Evolutionary conservation across 2,329 filamentous ascomycete species (phyloP).

Genomic region (Ophiobolus disseminans): DNA sequence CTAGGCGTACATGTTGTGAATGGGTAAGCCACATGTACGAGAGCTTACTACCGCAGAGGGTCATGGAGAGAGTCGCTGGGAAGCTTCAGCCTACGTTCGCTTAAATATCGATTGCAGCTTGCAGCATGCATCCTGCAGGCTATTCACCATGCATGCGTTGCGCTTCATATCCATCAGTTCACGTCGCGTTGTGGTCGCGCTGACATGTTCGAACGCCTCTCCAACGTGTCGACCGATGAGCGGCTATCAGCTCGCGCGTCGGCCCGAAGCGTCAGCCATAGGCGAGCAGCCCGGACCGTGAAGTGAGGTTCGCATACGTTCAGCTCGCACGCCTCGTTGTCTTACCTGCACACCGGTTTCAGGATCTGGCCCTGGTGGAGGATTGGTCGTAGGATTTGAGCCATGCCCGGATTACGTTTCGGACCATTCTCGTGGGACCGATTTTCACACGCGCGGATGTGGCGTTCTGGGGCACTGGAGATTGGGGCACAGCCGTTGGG

Average conservation of each 20-base stretch:
- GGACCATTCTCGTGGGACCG: conserved; percentile 1
- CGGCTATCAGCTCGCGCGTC: not conserved
- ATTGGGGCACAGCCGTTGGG: conserved; percentile 8
- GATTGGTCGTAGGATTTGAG: not conserved
- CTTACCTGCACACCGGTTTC: conserved; percentile 4
- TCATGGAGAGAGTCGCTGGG: conserved; percentile 53
- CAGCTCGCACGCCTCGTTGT: not conserved
- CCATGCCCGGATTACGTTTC: conserved; percentile 1
- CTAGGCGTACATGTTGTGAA: conserved; percentile 61
- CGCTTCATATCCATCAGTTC: not conserved
- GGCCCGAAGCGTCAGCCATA: not conserved
- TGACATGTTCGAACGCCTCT: too few species aligned
- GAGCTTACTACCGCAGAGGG: conserved; percentile 57
- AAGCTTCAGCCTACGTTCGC: conserved; percentile 46
- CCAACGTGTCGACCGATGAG: too few species aligned
- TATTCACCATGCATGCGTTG: not conserved
- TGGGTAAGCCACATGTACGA: conserved; percentile 66
- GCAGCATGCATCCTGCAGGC: not conserved
- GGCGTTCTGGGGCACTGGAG: conserved; percentile 1
- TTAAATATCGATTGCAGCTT: conserved; percentile 7
- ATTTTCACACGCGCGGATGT: conserved; percentile 9
- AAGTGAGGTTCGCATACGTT: not conserved
- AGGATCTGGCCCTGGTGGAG: not conserved
- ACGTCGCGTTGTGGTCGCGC: not conserved
- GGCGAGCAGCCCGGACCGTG: not conserved